These are phyloP conservation scores for Colletotrichum sp. DNA, from an alignment of 2,329 filamentous ascomycete species.

Conservation along the genomic window DNA sequence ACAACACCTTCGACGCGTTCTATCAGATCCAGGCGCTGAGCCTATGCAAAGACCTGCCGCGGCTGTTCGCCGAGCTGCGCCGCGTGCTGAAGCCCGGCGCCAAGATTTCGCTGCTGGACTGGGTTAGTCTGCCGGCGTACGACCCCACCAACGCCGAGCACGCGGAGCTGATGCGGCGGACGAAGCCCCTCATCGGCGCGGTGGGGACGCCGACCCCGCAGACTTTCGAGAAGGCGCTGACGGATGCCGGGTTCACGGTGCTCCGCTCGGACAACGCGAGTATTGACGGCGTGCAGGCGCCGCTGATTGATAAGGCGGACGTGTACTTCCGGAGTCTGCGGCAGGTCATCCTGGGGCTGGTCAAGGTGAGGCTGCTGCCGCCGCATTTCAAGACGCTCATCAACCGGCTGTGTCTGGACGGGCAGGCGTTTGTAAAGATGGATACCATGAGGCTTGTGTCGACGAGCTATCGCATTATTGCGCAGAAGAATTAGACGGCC, in stretches of 20 bases:
- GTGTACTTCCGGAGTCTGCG: constrained; percentile 57
- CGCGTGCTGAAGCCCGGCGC: constrained; percentile 56
- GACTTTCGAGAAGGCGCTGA: constrained; percentile 49
- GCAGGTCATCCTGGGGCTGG: constrained; percentile 51
- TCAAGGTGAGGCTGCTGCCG: constrained; percentile 51
- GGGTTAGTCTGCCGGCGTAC: constrained; percentile 57
- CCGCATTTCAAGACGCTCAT: constrained; percentile 58
- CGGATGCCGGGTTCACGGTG: constrained; percentile 52
- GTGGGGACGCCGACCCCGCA: constrained; percentile 58
- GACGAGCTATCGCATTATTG: constrained; percentile 58
- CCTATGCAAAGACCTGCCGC: constrained; percentile 52
- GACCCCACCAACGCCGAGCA: constrained; percentile 51
- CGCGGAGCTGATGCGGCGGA: constrained; percentile 55
- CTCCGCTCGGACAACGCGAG: constrained; percentile 56
- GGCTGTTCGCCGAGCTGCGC: constrained; percentile 53
- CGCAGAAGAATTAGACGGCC: constrained; percentile 39
- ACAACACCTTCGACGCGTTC: constrained; percentile 55
- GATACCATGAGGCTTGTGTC: constrained; percentile 56
- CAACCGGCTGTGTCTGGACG: constrained; percentile 57
- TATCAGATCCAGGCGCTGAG: constrained; percentile 64
- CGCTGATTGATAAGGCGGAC: constrained; percentile 59
- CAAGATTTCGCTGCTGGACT: constrained; percentile 55
- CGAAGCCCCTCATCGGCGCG: constrained; percentile 60
- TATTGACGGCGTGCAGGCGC: constrained; percentile 54
- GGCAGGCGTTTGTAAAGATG: constrained; percentile 61